Percentiles rank a stretch among this genome's conserved stretches.
Evolutionary conservation across 768 basidiomycete genomes (phyloP).

Genomic region (Butyriboletus loyo): DNA sequence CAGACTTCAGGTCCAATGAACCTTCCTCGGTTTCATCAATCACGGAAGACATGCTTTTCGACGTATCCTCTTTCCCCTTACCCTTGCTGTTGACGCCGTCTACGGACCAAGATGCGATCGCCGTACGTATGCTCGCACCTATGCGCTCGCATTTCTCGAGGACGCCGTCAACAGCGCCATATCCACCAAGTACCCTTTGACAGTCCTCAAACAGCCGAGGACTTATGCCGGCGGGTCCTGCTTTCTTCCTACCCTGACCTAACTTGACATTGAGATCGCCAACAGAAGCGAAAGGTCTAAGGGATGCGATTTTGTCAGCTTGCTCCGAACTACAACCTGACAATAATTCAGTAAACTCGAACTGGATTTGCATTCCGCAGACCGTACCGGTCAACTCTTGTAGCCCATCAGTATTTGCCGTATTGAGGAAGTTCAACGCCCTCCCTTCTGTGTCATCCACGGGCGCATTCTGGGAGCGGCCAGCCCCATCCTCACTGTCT

Average conservation of each 20-base stretch:
- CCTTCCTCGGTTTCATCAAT: conserved; percentile 53
- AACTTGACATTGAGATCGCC: conserved; percentile 76
- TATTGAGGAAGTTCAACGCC: conserved; percentile 70
- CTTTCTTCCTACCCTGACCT: conserved; percentile 84
- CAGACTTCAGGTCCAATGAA: conserved; percentile 52
- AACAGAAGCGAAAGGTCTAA: conserved; percentile 77
- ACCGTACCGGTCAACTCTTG: conserved; percentile 72
- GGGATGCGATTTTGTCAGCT: conserved; percentile 69
- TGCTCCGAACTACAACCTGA: conserved; percentile 79
- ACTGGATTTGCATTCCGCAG: background rate
- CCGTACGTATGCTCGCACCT: conserved; percentile 66
- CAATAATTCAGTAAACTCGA: conserved; percentile 2
- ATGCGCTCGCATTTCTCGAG: conserved; percentile 87
- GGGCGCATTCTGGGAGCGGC: conserved; percentile 30
- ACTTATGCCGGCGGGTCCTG: conserved; percentile 78
- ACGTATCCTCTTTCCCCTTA: conserved; percentile 38
- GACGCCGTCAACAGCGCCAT: conserved; percentile 84
- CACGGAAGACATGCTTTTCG: conserved; percentile 16
- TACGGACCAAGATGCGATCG: conserved; percentile 76
- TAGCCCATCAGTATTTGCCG: conserved; percentile 55
- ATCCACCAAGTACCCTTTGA: conserved; percentile 77
- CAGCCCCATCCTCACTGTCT: conserved; percentile 47
- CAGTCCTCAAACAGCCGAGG: conserved; percentile 90
- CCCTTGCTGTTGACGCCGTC: conserved; percentile 30
- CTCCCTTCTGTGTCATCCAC: conserved; percentile 43